Evolutionary conservation across 1,284 basidiomycete species (phyloP), one percentile per base, ranked within the genome.

Genomic region (Cerrena zonata): DNA sequence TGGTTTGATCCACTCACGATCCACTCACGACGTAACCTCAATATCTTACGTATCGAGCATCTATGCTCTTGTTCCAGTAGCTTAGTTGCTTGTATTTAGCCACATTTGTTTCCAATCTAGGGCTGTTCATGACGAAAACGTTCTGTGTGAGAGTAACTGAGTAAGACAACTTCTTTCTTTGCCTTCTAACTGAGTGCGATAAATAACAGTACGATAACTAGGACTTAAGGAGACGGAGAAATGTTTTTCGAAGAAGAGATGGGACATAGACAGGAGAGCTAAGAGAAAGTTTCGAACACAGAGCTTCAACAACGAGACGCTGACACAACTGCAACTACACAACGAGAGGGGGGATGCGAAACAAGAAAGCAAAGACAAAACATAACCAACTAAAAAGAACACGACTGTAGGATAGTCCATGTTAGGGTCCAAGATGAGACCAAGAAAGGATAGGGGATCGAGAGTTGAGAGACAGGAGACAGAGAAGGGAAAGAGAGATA

Each of bases 401-500:
- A 27, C 13, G 19, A 7, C 30, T 15, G 25, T n/a, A 34, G 13
- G 15, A 47, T 41, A 37, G 27, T 7, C 15, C 15, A 10, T 18
- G 7, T 18, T 34, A 34, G 7, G 30, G 39, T 41, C 5, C 18
- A 18, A 41, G 18, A 39, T 40, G 26, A 25, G 48, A 49, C 24
- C n/a, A 34, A 44, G 27, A 49, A 26, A 27, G 24, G 7, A 18
- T 15, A 41, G 23, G n/a, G n/a, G n/a, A n/a, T n/a, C n/a, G n/a
- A n/a, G n/a, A n/a, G n/a, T n/a, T n/a, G n/a, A n/a, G n/a, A n/a
- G n/a, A n/a, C n/a, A n/a, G n/a, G n/a, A n/a, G n/a, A n/a, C n/a
- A n/a, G n/a, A n/a, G n/a, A n/a, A n/a, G 45, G 45, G 24, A 36
- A 36, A 13, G 45, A 47, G 34, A 37, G 26, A 36, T 25, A 30